Conservation (phyloP, 31 red algal species). For the Porphyra umbilicalis region DNA sequence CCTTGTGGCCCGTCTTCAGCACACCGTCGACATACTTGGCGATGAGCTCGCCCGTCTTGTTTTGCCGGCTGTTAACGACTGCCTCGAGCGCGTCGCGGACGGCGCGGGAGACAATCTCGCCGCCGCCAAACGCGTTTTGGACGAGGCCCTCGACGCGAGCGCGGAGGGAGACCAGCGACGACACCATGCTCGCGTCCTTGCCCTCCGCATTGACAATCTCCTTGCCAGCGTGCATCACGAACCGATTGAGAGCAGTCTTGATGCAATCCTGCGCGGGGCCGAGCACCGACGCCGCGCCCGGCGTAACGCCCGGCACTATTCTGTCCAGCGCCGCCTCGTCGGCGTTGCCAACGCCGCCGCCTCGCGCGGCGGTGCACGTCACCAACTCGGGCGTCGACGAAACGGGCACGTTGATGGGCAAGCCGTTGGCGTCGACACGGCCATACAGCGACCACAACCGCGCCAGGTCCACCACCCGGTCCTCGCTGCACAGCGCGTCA, state of each 20-base stretch:
- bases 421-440: conserved; percentile 2
- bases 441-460: conserved; percentile 24
- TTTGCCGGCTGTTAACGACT: conserved; percentile 88
- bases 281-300: not conserved
- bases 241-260: conserved; percentile 49
- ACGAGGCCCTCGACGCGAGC: conserved; percentile 58
- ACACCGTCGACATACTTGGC: conserved; percentile 93
- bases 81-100: conserved; percentile 87
- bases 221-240: conserved; percentile 54
- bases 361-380: conserved; percentile 6
- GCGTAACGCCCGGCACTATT: not conserved
- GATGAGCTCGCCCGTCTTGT: conserved; percentile 92
- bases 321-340: conserved; percentile 8
- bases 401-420: conserved; percentile 46
- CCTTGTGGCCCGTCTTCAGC: conserved; percentile 85
- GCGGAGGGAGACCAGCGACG: conserved; percentile 62
- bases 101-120: conserved; percentile 67
- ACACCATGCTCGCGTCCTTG: conserved; percentile 87
- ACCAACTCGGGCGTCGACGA: conserved; percentile 37
- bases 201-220: conserved; percentile 65
- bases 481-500: conserved; percentile 68
- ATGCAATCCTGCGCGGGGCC: conserved; percentile 41
- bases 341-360: conserved; percentile 1
- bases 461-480: conserved; percentile 57
- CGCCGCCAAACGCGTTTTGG: conserved; percentile 53